These are phyloP conservation scores for Lactarius akahatsu DNA, from an alignment of 768 basidiomycete species.

Conservation along the genomic window DNA sequence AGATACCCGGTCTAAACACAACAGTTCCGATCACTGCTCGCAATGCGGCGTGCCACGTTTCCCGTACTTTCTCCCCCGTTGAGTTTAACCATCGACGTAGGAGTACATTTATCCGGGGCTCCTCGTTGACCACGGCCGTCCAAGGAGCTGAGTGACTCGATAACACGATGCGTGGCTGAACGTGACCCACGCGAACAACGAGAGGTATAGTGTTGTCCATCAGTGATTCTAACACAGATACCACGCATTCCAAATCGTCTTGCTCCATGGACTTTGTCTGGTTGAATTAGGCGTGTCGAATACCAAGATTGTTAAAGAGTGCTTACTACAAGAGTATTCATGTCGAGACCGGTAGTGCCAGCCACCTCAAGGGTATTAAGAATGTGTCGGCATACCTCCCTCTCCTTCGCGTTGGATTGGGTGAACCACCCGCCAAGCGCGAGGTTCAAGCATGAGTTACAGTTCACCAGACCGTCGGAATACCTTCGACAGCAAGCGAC, in stretches of 20 bases:
- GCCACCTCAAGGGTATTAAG: slow-evolving; percentile 14
- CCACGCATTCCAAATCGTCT: slow-evolving; percentile 30
- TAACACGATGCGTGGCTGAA: slow-evolving; percentile 53
- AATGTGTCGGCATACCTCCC: background rate
- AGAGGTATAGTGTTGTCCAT: slow-evolving; percentile 51
- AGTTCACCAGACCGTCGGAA: slow-evolving; percentile 37
- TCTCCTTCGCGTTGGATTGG: slow-evolving; percentile 19
- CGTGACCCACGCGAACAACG: slow-evolving; percentile 68
- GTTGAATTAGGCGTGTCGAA: background rate
- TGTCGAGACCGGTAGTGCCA: slow-evolving; percentile 32
- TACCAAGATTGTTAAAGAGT: no score
- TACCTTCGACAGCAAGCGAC: slow-evolving; percentile 47
- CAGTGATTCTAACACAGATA: slow-evolving; percentile 42
- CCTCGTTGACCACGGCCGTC: slow-evolving; percentile 54
- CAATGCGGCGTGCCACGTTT: slow-evolving; percentile 71
- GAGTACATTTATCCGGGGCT: slow-evolving; percentile 46
- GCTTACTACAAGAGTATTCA: slow-evolving; percentile 35
- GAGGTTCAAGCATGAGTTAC: slow-evolving; percentile 34
- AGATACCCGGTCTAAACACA: slow-evolving; percentile 69
- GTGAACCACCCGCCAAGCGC: slow-evolving; percentile 31
- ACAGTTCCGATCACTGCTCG: slow-evolving; percentile 66
- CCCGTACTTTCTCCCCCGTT: slow-evolving; percentile 54
- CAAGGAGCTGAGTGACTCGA: slow-evolving; percentile 51
- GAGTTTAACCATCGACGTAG: slow-evolving; percentile 81
- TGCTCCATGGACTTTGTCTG: background rate